Evolutionary conservation across 345 rosid species (phyloP), one percentile per base, ranked within the genome.

Genomic region (Bretschneidera sinensis): DNA sequence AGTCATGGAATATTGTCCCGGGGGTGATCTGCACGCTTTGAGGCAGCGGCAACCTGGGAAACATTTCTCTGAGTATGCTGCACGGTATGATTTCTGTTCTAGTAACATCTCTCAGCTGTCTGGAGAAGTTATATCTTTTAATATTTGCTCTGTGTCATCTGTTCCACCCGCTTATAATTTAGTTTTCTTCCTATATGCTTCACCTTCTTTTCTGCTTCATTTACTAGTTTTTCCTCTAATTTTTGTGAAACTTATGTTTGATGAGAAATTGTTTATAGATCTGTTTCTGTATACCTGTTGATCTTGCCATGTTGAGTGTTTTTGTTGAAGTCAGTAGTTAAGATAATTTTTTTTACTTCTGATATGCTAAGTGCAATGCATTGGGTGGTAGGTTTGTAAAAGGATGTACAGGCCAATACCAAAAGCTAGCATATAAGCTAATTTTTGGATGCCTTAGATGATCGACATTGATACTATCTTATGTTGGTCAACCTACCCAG

Each of bases 1-100:
- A 80, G 99, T 94, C 51, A 90, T 94, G 97, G 99, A 94, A 52
- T 90, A 83, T 57, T 94, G 99, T 65, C 98, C 98, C 8, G 98
- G 98, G 16, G 98, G 98, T 55, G 98, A 92, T 81, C 86, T 92
- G 31, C 99, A 94, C 63, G 78, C 96, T 54, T 65, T 94, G 73
- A 83, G 99, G 73, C 99, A 94, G 72, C 85, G 95, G 0, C 99
- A 94, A 56, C 97, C 96, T 0, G 95, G 99, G 64, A 94, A 94
- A 70, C 92, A 90, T 77, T 94, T 94, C 72, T 87, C 96, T 0
- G 99, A 94, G 67, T 90, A 94, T 62, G 99, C 99, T 80, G 99
- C 97, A 64, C 83, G 97, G 99, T 92, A 72, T 71, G 83, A 31
- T 60, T 70, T 59, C 54, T 66, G 15, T 39, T 39, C 45, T 39